Base-by-base conservation (phyloP, 768 basidiomycete species). In the Basidioascus undulatus region DNA sequence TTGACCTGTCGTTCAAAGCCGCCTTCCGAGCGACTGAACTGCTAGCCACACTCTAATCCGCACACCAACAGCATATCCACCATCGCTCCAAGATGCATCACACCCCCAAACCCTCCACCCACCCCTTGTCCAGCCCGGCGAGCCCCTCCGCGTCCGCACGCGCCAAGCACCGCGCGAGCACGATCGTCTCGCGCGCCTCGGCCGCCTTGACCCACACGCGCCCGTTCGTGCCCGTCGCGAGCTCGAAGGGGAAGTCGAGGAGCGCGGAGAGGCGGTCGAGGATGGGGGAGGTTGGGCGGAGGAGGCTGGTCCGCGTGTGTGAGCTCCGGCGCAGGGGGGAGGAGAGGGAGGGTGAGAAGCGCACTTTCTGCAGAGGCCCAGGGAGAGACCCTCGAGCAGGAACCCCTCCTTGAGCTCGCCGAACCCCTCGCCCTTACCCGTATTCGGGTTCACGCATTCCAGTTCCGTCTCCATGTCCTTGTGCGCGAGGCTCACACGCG, bases 381-480 rank as follows among this genome's bases (percentile, higher is more conserved):
- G 60, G 51, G 82, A 83, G 51, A 53, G 42, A 3, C 79, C 80
- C 27, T 69, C 65, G 8, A 78, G 64, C 45, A 92, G 54, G 51
- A 89, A 78, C 1, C 89, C 89, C 7, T 75, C 79, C 48, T 80
- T 84, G 28, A 98, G 66, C 49, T 87, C 86, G 1, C 92, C 92
- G 50, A 80, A 94, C 0, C 84, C 89, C 44, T 82, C 81, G 1
- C 84, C 63, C 58, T 92, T 96, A 47, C 72, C 74, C 20, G 81
- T 83, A 50, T 84, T 77, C 2, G 83, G 80, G 53, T 94, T 82
- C 51, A 92, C 82, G 56, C 92, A 98, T 54, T 92, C 84, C 8
- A 98, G 62, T 53, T 98, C 92, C 1, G 92, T 87, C 41, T 98
- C 92, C 80, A 94, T 87, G 56, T 96, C 87, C 52, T 84, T 80